Evolutionary conservation across 225 moss, liverwort and hornwort genomes (phyloP).

Genomic region (Bryum argenteum): DNA sequence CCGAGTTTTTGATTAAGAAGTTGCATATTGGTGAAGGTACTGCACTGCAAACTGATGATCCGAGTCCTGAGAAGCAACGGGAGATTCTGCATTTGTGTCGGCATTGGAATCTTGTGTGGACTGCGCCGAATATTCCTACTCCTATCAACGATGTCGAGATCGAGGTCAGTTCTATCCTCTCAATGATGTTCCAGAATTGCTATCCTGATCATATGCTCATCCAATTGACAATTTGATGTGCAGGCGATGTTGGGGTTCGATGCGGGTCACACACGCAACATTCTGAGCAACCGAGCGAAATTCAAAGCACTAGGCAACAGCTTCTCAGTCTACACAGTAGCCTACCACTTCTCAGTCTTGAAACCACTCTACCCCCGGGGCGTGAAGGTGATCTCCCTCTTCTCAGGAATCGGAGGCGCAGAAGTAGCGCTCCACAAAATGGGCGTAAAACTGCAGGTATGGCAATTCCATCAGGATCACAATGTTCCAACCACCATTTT

Average conservation of each 20-base stretch:
- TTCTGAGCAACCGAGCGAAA: constrained; percentile 34
- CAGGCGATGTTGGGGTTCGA: constrained; percentile 73
- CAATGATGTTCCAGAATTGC: background rate
- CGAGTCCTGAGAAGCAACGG: constrained; percentile 21
- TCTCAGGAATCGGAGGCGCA: constrained; percentile 84
- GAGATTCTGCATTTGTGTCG: constrained; percentile 45
- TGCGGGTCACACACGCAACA: constrained; percentile 50
- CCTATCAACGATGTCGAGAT: constrained; percentile 62
- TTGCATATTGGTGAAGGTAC: constrained; percentile 25
- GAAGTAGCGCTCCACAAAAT: constrained; percentile 81
- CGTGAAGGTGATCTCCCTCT: constrained; percentile 69
- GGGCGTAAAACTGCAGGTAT: constrained; percentile 47
- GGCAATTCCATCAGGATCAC: too few species aligned
- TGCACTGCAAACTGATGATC: constrained; percentile 22
- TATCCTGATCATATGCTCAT: too few species aligned
- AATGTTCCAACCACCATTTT: too few species aligned
- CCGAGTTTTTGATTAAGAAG: constrained; percentile 43
- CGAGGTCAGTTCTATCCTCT: constrained; percentile 22
- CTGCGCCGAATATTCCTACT: constrained; percentile 50
- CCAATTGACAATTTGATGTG: constrained; percentile 10
- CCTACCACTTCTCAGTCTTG: constrained; percentile 73
- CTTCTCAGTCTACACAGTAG: constrained; percentile 74
- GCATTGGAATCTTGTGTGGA: constrained; percentile 80
- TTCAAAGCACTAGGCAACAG: constrained; percentile 68
- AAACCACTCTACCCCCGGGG: constrained; percentile 51